phyloP scores from a whole-genome alignment of 192 early-diverging fungal genomes.

The Backusella sp. region DNA sequence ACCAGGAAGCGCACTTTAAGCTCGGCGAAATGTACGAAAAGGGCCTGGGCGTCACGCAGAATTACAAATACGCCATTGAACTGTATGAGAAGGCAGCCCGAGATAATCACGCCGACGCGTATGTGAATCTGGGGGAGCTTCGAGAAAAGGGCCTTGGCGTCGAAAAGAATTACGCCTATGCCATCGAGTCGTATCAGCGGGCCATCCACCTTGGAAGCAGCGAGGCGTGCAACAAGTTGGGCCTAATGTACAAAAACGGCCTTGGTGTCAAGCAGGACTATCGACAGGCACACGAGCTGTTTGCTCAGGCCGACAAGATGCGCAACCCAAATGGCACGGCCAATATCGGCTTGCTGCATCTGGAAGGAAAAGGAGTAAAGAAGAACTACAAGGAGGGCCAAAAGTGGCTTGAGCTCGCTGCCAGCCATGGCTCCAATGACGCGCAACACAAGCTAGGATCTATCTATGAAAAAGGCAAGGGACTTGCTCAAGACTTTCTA shows the following conservation, averaged over 20 bases:
- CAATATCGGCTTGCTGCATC: background rate
- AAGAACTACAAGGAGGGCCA: background rate
- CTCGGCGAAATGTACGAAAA: background rate
- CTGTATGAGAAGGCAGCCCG: background rate
- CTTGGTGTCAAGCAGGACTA: background rate
- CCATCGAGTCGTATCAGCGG: background rate
- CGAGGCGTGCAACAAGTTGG: background rate
- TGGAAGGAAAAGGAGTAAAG: background rate
- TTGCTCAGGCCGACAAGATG: conserved; percentile 5
- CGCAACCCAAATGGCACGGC: background rate
- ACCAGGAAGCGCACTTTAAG: background rate
- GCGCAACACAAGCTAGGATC: background rate
- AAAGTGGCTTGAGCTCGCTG: background rate
- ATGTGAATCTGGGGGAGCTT: background rate
- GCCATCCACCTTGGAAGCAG: background rate
- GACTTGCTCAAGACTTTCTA: background rate
- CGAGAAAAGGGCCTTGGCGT: background rate
- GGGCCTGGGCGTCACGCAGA: background rate
- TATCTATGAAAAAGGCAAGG: background rate
- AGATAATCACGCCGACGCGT: background rate
- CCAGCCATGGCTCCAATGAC: background rate
- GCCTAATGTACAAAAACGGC: background rate
- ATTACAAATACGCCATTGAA: background rate
- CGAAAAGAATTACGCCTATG: background rate
- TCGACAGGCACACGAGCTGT: background rate